Evolutionary conservation across 2,329 filamentous ascomycete species (phyloP), one percentile per base, ranked within the genome.

Genomic region (Lecanicillium sp.): DNA sequence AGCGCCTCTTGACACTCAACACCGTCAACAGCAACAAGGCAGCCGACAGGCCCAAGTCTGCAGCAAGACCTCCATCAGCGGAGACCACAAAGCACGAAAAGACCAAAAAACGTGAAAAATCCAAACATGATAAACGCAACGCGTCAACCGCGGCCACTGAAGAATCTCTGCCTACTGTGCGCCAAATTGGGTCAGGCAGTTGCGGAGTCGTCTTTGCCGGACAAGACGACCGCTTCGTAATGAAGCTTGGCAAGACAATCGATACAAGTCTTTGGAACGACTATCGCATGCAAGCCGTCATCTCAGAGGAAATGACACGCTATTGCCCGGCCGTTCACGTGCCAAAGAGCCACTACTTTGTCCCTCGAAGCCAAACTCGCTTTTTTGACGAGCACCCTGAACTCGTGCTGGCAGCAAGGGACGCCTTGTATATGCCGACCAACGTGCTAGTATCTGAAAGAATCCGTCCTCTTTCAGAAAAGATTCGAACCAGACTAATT

Each of bases 391-490:
- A 33, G 2, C 32, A 36, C 18, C 46, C 38, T 3, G 11, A 15
- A 0, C 36, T 51, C 9, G 17, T 20, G 3, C 34, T 44, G 9
- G 38, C 41, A 11, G 48, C 44, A 11, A 3, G 32, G 9, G 5
- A 16, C 1, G 15, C 39, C 2, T 47, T 47, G 13, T 15, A 45
- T 5, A 1, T 52, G 4, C 53, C 51, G 3, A 46, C 51, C 12
- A 25, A 40, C 17, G 45, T 40, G 2, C 42, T 57, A 3, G 18
- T 50, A 11, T 43, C 44, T 1, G 49, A 55, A 29, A 43, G 49
- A 5, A 55, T 58, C 33, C 35, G 38, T 12, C 50, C 54, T 6
- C 48, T 58, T 4, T 48, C 52, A 3, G 22, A 44, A 13, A 7
- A 18, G 3, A 44, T 44, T n/a, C 48, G 53, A 3, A 29, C 34